These are phyloP conservation scores for Fusarium phyllophilum DNA, from an alignment of 2,329 filamentous ascomycete species.

Conservation along the genomic window DNA sequence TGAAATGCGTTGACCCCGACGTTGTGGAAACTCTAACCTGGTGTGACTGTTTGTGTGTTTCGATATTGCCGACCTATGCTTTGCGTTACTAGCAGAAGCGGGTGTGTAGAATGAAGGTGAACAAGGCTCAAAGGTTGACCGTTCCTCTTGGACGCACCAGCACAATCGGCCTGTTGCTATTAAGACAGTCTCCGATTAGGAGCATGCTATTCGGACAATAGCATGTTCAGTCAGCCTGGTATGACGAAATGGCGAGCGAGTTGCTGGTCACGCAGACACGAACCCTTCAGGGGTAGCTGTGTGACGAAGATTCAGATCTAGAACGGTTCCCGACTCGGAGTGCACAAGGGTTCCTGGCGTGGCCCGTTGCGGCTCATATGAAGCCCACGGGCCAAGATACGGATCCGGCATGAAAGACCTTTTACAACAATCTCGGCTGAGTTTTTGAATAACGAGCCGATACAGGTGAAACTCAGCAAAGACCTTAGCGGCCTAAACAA, in stretches of 20 bases:
- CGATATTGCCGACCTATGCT: slow-evolving; percentile 33
- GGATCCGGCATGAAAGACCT: too few species aligned
- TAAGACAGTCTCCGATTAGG: neutral
- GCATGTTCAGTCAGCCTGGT: neutral
- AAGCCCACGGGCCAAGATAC: neutral
- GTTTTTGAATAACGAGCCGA: neutral
- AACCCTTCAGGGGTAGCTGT: neutral
- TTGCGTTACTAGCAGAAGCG: slow-evolving; percentile 6
- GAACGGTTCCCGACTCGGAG: neutral
- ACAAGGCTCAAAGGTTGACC: neutral
- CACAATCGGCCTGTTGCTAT: neutral
- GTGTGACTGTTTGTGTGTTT: slow-evolving; percentile 44
- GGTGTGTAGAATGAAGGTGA: slow-evolving; percentile 27
- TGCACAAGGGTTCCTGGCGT: neutral
- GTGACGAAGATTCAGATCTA: neutral
- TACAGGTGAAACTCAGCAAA: too few species aligned
- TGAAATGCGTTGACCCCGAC: slow-evolving; percentile 50
- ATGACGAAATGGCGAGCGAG: neutral
- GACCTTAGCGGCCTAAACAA: neutral
- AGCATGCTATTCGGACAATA: neutral
- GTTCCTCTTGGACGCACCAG: neutral
- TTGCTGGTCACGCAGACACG: neutral
- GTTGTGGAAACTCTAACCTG: slow-evolving; percentile 41
- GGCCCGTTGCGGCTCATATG: too few species aligned
- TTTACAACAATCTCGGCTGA: neutral